Evolutionary conservation across 495 filamentous ascomycete genomes (phyloP).

Genomic region (Entonaema liquescens): DNA sequence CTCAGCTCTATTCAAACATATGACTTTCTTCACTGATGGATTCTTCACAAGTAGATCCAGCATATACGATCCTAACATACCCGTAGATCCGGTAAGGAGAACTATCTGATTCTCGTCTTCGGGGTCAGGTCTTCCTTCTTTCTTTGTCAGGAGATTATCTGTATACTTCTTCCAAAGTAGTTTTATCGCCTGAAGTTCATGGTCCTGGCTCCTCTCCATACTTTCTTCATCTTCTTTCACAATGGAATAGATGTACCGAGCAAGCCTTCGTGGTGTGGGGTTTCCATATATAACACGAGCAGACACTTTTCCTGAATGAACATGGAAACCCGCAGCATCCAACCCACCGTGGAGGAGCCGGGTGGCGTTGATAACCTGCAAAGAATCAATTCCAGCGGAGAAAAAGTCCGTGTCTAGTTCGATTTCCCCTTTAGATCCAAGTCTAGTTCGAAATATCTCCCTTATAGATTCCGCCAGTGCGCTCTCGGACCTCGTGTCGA

Average conservation of each 20-base stretch:
- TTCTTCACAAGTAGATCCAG: slow-evolving; percentile 53
- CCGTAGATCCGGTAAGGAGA: slow-evolving; percentile 68
- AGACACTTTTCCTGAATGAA: slow-evolving; percentile 44
- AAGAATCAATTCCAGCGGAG: slow-evolving; percentile 59
- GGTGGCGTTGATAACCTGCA: slow-evolving; percentile 57
- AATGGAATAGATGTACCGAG: slow-evolving; percentile 42
- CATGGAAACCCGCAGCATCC: slow-evolving; percentile 37
- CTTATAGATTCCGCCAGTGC: slow-evolving; percentile 47
- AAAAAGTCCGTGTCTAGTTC: slow-evolving; percentile 55
- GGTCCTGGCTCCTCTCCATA: slow-evolving; percentile 1
- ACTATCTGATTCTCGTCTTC: slow-evolving; percentile 52
- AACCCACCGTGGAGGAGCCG: slow-evolving; percentile 49
- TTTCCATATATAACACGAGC: slow-evolving; percentile 53
- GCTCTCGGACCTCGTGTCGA: slow-evolving; percentile 47
- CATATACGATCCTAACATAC: slow-evolving; percentile 66
- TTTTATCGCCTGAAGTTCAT: slow-evolving; percentile 47
- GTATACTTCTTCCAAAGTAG: slow-evolving; percentile 53
- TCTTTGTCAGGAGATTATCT: slow-evolving; percentile 39
- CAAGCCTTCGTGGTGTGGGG: slow-evolving; percentile 49
- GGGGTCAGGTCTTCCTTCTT: slow-evolving; percentile 45
- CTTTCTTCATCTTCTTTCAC: slow-evolving; percentile 14
- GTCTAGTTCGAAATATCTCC: slow-evolving; percentile 44
- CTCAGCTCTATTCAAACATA: slow-evolving; percentile 63
- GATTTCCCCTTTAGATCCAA: slow-evolving; percentile 44
- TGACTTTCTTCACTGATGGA: slow-evolving; percentile 57